Conservation (phyloP, 2,329 filamentous ascomycete species). For the Fusarium dlaminii region DNA sequence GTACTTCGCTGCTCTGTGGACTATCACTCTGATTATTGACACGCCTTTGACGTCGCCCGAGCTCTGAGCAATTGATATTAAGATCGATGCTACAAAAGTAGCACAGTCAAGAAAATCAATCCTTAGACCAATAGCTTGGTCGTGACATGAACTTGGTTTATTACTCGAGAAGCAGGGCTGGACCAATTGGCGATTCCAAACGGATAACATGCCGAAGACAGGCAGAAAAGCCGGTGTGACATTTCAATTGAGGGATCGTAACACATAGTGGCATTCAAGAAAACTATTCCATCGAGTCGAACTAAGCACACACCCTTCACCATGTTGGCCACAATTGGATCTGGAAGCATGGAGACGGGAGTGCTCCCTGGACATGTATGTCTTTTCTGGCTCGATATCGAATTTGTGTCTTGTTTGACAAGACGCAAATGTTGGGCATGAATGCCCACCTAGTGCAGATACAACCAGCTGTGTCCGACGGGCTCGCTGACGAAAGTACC, state of each 20-base stretch:
- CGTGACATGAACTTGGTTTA: neutral
- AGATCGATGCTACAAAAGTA: conserved; percentile 26
- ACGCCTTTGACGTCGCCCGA: conserved; percentile 35
- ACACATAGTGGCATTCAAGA: neutral
- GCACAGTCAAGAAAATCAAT: neutral
- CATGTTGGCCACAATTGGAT: neutral
- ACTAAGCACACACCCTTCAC: neutral
- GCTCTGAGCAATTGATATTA: neutral
- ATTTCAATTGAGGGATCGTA: neutral
- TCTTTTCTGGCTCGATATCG: conserved; percentile 11
- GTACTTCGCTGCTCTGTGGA: neutral
- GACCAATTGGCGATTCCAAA: neutral
- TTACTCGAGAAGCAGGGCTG: neutral
- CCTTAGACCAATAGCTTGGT: neutral
- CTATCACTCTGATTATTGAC: conserved; percentile 3
- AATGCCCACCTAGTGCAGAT: conserved; percentile 19
- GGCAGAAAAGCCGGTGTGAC: neutral
- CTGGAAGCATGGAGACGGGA: neutral
- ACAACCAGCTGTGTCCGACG: conserved; percentile 11
- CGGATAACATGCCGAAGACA: neutral
- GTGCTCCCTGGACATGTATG: neutral
- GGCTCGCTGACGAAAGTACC: conserved; percentile 28
- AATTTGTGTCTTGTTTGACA: conserved; percentile 2
- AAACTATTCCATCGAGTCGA: neutral
- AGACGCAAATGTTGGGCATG: conserved; percentile 38